Evolutionary conservation across 2,329 filamentous ascomycete genomes (phyloP).

Genomic region (Xylariaceae sp.): DNA sequence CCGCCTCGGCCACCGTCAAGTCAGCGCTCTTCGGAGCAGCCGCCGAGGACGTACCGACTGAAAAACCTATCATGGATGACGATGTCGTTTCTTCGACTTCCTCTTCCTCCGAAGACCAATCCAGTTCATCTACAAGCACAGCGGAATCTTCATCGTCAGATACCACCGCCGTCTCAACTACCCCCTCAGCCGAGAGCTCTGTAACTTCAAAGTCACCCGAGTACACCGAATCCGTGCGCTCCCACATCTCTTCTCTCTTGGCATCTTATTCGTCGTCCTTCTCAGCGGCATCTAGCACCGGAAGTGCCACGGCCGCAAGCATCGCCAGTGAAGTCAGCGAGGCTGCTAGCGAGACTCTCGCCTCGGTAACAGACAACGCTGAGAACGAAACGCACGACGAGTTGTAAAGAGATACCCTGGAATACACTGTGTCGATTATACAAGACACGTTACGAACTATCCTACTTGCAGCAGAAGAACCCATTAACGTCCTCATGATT

Average conservation of each 20-base stretch:
- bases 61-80: slow-evolving; percentile 47
- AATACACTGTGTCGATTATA: neutral
- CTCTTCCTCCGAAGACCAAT: slow-evolving; percentile 32
- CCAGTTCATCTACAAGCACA: slow-evolving; percentile 34
- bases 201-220: no score
- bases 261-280: slow-evolving; percentile 66
- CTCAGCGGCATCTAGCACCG: slow-evolving; percentile 46
- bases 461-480: no score
- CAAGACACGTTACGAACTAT: neutral
- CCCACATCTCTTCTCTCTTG: slow-evolving; percentile 63
- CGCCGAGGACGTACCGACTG: slow-evolving; percentile 45
- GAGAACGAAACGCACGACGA: slow-evolving; percentile 13
- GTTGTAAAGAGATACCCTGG: slow-evolving; percentile 2
- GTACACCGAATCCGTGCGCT: slow-evolving; percentile 47
- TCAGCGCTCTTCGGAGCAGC: slow-evolving; percentile 47
- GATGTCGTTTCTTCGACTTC: slow-evolving; percentile 37
- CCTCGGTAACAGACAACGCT: neutral
- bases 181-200: no score
- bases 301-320: slow-evolving; percentile 29
- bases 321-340: slow-evolving; percentile 26
- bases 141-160: slow-evolving; percentile 39
- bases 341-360: slow-evolving; percentile 19
- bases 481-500: neutral
- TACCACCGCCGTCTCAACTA: slow-evolving; percentile 42
- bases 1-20: slow-evolving; percentile 35